A percentile compares a stretch with the other conserved stretches of the same genome.
phyloP scores from a whole-genome alignment of 768 basidiomycete genomes.

The Russula griseocarnosa region DNA sequence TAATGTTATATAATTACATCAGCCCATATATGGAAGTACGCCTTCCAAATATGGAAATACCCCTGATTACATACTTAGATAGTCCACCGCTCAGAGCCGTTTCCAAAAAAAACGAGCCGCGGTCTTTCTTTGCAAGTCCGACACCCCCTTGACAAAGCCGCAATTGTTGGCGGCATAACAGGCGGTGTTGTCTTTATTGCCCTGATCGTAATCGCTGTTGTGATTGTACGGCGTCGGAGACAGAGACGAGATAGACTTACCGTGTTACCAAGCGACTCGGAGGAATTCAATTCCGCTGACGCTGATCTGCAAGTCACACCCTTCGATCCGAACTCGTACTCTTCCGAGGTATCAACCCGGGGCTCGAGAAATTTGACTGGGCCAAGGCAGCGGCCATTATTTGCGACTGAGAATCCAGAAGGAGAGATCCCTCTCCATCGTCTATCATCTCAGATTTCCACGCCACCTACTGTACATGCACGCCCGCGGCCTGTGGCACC shows the following conservation, averaged over 20 bases:
- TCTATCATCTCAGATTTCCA: not conserved
- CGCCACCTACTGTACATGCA: too few relatives aligned
- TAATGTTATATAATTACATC: too few relatives aligned
- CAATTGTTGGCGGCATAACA: conserved; percentile 25
- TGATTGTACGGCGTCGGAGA: conserved; percentile 8
- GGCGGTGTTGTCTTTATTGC: conserved; percentile 14
- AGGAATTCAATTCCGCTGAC: not conserved
- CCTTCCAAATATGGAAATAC: too few relatives aligned
- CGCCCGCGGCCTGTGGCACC: not conserved
- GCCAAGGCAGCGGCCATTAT: not conserved
- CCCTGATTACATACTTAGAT: too few relatives aligned
- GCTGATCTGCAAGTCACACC: conserved; percentile 6
- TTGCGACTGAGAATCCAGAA: not conserved
- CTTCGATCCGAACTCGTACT: not conserved
- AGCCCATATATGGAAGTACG: too few relatives aligned
- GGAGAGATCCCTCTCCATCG: not conserved
- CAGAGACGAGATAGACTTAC: not conserved
- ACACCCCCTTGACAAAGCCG: too few relatives aligned
- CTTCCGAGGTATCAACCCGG: not conserved
- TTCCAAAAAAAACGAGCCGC: too few relatives aligned
- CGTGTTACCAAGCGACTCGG: too few relatives aligned
- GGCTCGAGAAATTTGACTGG: not conserved
- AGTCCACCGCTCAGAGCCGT: too few relatives aligned
- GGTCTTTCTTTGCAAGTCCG: too few relatives aligned
- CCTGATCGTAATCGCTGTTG: not conserved